phyloP scores from a whole-genome alignment of 2,329 filamentous ascomycete species.

The Lizonia empirigonia region DNA sequence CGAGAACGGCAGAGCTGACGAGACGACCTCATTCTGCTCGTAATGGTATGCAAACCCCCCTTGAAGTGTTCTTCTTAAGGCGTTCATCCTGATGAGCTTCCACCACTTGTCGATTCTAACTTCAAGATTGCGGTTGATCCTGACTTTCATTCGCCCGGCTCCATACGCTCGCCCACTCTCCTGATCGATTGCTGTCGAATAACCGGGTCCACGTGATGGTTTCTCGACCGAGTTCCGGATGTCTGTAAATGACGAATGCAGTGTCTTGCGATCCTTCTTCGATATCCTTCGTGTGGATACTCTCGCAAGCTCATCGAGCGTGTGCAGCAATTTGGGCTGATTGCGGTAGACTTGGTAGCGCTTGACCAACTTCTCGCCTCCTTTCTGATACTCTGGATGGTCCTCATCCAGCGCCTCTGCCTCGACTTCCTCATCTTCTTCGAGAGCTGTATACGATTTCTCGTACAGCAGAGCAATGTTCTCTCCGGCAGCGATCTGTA shows the following conservation, averaged over 20 bases:
- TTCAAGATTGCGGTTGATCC: conserved; percentile 62
- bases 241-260: conserved; percentile 70
- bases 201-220: conserved; percentile 68
- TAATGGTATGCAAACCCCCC: conserved; percentile 47
- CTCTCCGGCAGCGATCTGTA: conserved; percentile 78
- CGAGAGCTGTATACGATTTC: conserved; percentile 65
- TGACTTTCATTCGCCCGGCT: conserved; percentile 62
- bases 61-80: conserved; percentile 64
- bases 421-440: conserved; percentile 60
- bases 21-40: conserved; percentile 46
- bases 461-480: conserved; percentile 86
- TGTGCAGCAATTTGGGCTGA: conserved; percentile 64
- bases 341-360: conserved; percentile 72
- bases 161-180: conserved; percentile 66
- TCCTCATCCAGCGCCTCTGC: conserved; percentile 57
- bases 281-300: conserved; percentile 66
- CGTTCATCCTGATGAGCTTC: conserved; percentile 70
- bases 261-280: conserved; percentile 68
- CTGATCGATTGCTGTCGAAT: conserved; percentile 67
- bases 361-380: conserved; percentile 56
- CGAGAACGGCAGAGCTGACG: conserved; percentile 41
- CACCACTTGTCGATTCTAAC: conserved; percentile 75
- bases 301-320: conserved; percentile 64
- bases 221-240: conserved; percentile 70
- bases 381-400: conserved; percentile 41